Base-by-base conservation (phyloP, 192 early-diverging fungal species). In the Spizellomyces punctatus region DNA sequence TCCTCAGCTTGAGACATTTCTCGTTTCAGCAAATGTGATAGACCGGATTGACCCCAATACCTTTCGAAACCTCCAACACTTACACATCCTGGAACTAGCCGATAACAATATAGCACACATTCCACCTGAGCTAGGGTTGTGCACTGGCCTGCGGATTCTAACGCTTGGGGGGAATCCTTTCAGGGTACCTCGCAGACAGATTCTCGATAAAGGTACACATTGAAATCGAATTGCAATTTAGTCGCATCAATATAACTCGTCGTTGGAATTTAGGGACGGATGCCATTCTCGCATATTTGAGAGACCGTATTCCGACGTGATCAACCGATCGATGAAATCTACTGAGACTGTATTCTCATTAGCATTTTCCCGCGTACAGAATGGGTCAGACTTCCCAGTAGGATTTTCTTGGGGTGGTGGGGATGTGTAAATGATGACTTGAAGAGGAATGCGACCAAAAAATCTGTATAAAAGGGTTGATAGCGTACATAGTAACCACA, bases 241-340 rank as follows among this genome's bases (percentile, higher is more conserved):
- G 27, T 36, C 27, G 1, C 27, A 36, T 36, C 27, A 36, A 36
- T 22, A 47, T 71, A 7, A 46, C 22, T 62, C 44, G 52, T 52
- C 63, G 9, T 63, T 66, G 21, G 27, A 36, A 36, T 36, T 36
- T 36, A 36, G 27, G 27, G 27, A 36, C 27, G 27, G 69, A 66
- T 19, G 73, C 78, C n/a, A 60, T 79, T 50, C 36, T 79, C 48
- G 68, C 48, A 36, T 79, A 79, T 63, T 49, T 79, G 43, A 19
- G 42, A 12, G 67, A 67, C 47, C 73, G 78, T 21, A 75, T 79
- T 48, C 63, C 67, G n/a, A 56, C 54, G 21, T 77, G 27, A 36
- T 36, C 1, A 36, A 36, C 3, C 27, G 27, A 0, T 36, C 27
- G 27, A 36, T 2, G 27, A 36, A 36, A 36, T 36, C 27, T 36